Evolutionary conservation across 2,329 filamentous ascomycete species (phyloP).

Genomic region (Colletotrichum sp.): DNA sequence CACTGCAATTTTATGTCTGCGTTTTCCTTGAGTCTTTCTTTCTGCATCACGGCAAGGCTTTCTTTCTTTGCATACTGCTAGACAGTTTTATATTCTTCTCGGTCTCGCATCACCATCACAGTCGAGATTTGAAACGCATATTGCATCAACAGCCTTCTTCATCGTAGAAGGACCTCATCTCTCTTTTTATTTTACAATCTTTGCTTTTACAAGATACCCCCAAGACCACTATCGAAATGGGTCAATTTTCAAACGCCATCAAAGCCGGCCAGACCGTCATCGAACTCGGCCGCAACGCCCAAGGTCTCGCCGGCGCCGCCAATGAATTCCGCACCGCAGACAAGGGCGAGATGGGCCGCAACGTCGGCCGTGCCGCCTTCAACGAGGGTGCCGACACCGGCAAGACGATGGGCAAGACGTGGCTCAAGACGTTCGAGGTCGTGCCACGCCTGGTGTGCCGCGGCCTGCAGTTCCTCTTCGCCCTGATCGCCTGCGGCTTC

Average conservation of each 20-base stretch:
- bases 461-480: slow-evolving; percentile 72
- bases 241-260: slow-evolving; percentile 32
- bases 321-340: slow-evolving; percentile 34
- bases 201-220: background rate
- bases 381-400: slow-evolving; percentile 38
- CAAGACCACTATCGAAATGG: slow-evolving; percentile 25
- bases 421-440: slow-evolving; percentile 50
- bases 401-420: slow-evolving; percentile 48
- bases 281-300: slow-evolving; percentile 33
- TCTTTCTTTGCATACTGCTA: background rate
- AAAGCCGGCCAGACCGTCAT: slow-evolving; percentile 37
- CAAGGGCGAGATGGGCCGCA: slow-evolving; percentile 36
- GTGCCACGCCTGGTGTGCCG: slow-evolving; percentile 60
- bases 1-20: background rate
- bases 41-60: background rate
- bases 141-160: background rate
- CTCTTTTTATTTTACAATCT: background rate
- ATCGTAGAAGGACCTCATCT: background rate
- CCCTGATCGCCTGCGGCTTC: slow-evolving; percentile 70
- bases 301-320: slow-evolving; percentile 30
- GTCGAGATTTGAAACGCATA: background rate
- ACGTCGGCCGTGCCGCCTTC: slow-evolving; percentile 36
- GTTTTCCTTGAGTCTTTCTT: background rate
- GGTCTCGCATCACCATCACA: background rate
- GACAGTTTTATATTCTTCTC: background rate